Evolutionary conservation across 805 yeast species (phyloP).

Genomic region (Suhomyces sp.): DNA sequence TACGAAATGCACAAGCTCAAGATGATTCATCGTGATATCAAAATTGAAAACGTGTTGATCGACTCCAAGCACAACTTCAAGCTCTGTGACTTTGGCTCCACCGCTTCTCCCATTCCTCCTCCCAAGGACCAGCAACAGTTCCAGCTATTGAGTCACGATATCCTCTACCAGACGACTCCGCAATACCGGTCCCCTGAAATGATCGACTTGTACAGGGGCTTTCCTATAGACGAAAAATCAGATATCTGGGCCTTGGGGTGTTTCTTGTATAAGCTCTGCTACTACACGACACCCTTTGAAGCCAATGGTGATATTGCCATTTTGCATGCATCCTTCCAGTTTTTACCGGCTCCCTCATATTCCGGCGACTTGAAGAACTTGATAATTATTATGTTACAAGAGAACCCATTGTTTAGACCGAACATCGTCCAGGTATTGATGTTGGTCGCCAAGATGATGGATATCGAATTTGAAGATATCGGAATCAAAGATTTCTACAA

Average conservation of each 20-base stretch:
- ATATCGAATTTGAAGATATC: slow-evolving; percentile 27
- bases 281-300: slow-evolving; percentile 94
- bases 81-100: slow-evolving; percentile 92
- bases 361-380: slow-evolving; percentile 72
- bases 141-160: slow-evolving; percentile 76
- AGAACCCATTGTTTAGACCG: slow-evolving; percentile 80
- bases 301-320: slow-evolving; percentile 84
- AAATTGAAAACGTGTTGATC: slow-evolving; percentile 90
- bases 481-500: slow-evolving; percentile 46
- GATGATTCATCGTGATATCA: slow-evolving; percentile 87
- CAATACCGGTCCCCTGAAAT: slow-evolving; percentile 96
- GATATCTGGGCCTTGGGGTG: slow-evolving; percentile 98
- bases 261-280: slow-evolving; percentile 84
- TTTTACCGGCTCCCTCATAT: slow-evolving; percentile 68
- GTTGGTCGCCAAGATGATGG: slow-evolving; percentile 53
- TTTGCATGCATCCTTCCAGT: slow-evolving; percentile 76
- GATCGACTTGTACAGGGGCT: slow-evolving; percentile 81
- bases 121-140: slow-evolving; percentile 76
- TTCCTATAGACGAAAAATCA: slow-evolving; percentile 86
- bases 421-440: slow-evolving; percentile 81
- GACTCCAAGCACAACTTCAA: slow-evolving; percentile 70
- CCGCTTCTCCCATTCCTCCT: slow-evolving; percentile 64
- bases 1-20: slow-evolving; percentile 81
- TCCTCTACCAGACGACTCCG: slow-evolving; percentile 89
- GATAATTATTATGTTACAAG: slow-evolving; percentile 76